phyloP scores from a whole-genome alignment of 768 basidiomycete species.

The Lactarius hatsudake region DNA sequence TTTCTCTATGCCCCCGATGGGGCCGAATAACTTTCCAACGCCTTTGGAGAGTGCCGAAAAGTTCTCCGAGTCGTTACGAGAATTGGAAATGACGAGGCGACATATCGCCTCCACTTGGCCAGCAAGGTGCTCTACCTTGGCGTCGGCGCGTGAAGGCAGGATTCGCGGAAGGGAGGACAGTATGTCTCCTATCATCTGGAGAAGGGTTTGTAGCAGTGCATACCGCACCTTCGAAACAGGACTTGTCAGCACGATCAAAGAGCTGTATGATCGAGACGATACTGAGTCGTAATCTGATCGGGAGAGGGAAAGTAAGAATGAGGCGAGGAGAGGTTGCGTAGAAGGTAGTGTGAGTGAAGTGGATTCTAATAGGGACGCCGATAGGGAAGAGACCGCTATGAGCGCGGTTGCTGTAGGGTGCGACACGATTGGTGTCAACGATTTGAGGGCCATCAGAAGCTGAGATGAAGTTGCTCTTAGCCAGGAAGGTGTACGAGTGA shows the following conservation, averaged over 20 bases:
- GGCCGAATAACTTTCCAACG: slow-evolving; percentile 69
- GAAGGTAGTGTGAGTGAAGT: slow-evolving; percentile 66
- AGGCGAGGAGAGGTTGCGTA: slow-evolving; percentile 63
- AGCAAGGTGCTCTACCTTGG: slow-evolving; percentile 68
- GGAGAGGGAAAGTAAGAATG: slow-evolving; percentile 73
- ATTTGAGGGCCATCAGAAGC: slow-evolving; percentile 77
- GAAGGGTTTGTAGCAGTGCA: slow-evolving; percentile 52
- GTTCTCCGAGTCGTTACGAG: slow-evolving; percentile 23
- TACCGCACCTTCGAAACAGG: slow-evolving; percentile 42
- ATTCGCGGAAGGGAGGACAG: slow-evolving; percentile 70
- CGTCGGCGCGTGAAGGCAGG: slow-evolving; percentile 66
- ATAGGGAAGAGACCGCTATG: slow-evolving; percentile 53
- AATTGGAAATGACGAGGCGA: slow-evolving; percentile 38
- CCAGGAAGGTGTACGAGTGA: slow-evolving; percentile 57
- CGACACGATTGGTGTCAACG: slow-evolving; percentile 63
- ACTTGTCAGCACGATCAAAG: slow-evolving; percentile 47
- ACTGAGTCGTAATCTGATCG: slow-evolving; percentile 56
- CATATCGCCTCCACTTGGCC: slow-evolving; percentile 71
- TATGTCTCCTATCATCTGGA: slow-evolving; percentile 61
- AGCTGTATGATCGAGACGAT: slow-evolving; percentile 44
- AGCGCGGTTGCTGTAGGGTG: slow-evolving; percentile 73
- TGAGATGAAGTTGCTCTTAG: slow-evolving; percentile 79
- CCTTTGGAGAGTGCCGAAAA: slow-evolving; percentile 48
- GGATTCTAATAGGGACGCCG: slow-evolving; percentile 48
- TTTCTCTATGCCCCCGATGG: slow-evolving; percentile 79